Percentiles rank a stretch among this genome's conserved stretches.
Evolutionary conservation across 2,329 filamentous ascomycete genomes (phyloP).

Genomic region (Alternaria burnsii): DNA sequence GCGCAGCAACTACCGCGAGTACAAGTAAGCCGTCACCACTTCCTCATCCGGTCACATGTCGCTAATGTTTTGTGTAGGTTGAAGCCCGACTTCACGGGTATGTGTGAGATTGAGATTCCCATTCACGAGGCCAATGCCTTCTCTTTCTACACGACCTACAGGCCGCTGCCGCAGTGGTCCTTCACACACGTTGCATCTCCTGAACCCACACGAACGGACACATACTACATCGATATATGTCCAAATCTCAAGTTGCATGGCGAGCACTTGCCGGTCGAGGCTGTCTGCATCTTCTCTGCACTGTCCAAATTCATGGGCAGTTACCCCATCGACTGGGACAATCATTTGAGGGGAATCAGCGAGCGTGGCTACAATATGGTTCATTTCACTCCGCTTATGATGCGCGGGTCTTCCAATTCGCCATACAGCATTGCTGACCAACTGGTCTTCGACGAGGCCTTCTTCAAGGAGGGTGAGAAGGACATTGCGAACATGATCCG

Average conservation of each 20-base stretch:
- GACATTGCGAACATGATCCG: slow-evolving; percentile 80
- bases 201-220: slow-evolving; percentile 72
- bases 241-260: slow-evolving; percentile 80
- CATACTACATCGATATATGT: slow-evolving; percentile 93
- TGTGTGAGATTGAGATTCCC: slow-evolving; percentile 87
- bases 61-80: slow-evolving; percentile 65
- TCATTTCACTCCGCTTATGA: slow-evolving; percentile 94
- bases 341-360: slow-evolving; percentile 86
- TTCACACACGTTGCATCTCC: slow-evolving; percentile 62
- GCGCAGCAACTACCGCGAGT: slow-evolving; percentile 82
- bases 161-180: slow-evolving; percentile 81
- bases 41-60: background rate
- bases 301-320: slow-evolving; percentile 98
- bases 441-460: slow-evolving; percentile 79
- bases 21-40: slow-evolving; percentile 71
- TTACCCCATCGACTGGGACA: slow-evolving; percentile 89
- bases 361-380: slow-evolving; percentile 98
- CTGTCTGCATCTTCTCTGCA: slow-evolving; percentile 89
- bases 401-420: slow-evolving; percentile 89
- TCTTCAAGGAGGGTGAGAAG: slow-evolving; percentile 85
- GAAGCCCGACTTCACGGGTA: slow-evolving; percentile 89
- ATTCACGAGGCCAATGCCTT: slow-evolving; percentile 86
- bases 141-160: slow-evolving; percentile 92
- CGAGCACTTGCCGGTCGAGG: slow-evolving; percentile 79
- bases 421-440: slow-evolving; percentile 98